Evolutionary conservation across 805 yeast species (phyloP), one percentile per base, ranked within the genome.

Genomic region (Teunomyces panamensis): DNA sequence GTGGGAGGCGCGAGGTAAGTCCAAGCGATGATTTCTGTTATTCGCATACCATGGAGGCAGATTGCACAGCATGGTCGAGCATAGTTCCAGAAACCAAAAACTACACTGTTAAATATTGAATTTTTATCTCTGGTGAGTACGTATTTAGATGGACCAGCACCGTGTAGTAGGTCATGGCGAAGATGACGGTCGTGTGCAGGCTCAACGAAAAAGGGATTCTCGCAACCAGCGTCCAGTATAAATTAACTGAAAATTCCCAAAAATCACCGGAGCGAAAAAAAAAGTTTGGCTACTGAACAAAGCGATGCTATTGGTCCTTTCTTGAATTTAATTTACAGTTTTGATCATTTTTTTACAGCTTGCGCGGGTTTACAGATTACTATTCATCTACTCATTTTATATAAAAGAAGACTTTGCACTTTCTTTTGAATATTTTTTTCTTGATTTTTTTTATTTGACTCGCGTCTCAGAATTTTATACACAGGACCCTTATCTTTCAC

Each of bases 271-370:
- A 20, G 43, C 43, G 29, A 41, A 41, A 14, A 41, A 41, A 41
- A 41, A 28, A 41, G 28, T 20, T 17, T 37, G 14, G 41, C 41
- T 24, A 24, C 42, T 27, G 48, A 43, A 35, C 28, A 41, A 39
- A 39, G 47, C 45, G 42, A 44, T 44, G 50, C 47, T 44, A 48
- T 48, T 48, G 48, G 50, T 36, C 50, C 32, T 17, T 43, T 30
- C 32, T 35, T 26, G n/a, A 39, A 39, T 34, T 29, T 43, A 43
- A 26, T 37, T 37, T 37, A 37, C 41, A 37, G 41, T 26, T 28
- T 42, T 30, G 17, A 39, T 29, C 20, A 42, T 29, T 17, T 17
- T 30, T 16, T 30, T 42, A 20, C 35, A 28, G 6, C 29, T 30
- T 30, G 44, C 36, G 44, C 44, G 35, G 26, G 27, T 28, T 30